Evolutionary conservation across 768 basidiomycete genomes (phyloP), one percentile per base, ranked within the genome.

Genomic region (Amanita polypyramis): DNA sequence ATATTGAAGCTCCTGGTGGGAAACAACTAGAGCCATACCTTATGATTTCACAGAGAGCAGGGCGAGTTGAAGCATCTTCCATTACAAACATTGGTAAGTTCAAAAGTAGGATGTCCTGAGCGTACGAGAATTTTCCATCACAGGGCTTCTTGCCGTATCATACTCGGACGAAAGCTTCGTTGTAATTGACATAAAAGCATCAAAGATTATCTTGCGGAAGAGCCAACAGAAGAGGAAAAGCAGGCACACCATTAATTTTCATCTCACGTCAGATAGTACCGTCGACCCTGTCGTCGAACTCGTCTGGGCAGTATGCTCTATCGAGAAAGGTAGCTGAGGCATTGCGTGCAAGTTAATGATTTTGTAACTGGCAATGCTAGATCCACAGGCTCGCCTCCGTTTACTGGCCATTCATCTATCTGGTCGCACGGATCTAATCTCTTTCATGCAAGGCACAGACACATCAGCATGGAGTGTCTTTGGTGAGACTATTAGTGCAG

Each of bases 111-210:
- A 9, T 32, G 27, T 17, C 19, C 12, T 34, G 17, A 5, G n/a
- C 36, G 52, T 38, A 47, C 43, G 50, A 23, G 25, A 29, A 37
- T 36, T 15, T 38, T 30, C n/a, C 43, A 19, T 27, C 9, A 5
- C 37, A 51, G 90, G 89, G 87, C 4, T 90, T 94, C 61, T 62
- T 90, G 87, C 90, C 1, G 70, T 81, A 2, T 79, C 82, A 2
- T 89, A 84, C 59, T 58, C 62, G 4, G 73, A 76, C 41, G 80
- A 78, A 1, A 67, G 73, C 1, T 48, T 94, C 17, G 64, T 74
- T 29, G 65, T 92, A 27, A 60, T 92, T 14, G 85, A 93, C 57
- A 70, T 91, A 72, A 73, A 87, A 19, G 83, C 78, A 1, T 88
- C 89, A 1, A 72, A 72, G 10, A 65, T 91, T 9, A 72, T 91